Evolutionary conservation across 2,329 filamentous ascomycete genomes (phyloP).

Genomic region (Hypoxylon sp.): DNA sequence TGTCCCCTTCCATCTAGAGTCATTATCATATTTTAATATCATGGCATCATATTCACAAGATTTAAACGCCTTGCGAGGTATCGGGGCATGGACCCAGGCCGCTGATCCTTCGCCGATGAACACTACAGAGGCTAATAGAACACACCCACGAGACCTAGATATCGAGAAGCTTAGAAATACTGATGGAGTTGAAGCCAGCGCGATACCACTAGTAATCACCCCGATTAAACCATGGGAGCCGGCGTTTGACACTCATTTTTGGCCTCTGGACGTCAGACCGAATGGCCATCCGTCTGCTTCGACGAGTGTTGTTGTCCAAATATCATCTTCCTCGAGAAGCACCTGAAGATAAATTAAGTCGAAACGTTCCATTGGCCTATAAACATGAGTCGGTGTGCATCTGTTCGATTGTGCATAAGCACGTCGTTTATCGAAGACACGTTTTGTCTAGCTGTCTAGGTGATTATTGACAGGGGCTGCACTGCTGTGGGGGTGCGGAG

Average conservation of each 20-base stretch:
- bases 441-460: background rate
- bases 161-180: background rate
- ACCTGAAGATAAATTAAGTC: background rate
- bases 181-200: background rate
- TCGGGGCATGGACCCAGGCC: conserved; percentile 34
- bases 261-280: conserved; percentile 14
- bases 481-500: background rate
- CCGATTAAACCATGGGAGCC: conserved; percentile 31
- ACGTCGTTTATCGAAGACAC: background rate
- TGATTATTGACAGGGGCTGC: conserved; percentile 6
- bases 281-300: conserved; percentile 5
- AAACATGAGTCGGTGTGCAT: conserved; percentile 5
- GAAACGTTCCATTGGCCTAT: background rate
- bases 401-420: conserved; percentile 16
- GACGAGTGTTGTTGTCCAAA: background rate
- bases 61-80: conserved; percentile 21
- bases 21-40: background rate
- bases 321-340: conserved; percentile 9
- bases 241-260: conserved; percentile 31
- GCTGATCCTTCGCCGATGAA: conserved; percentile 12
- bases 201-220: background rate
- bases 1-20: background rate
- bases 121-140: background rate
- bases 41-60: conserved; percentile 31
- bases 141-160: conserved; percentile 10